phyloP scores from a whole-genome alignment of 1,284 basidiomycete species.

The Malassezia vespertilionis region DNA sequence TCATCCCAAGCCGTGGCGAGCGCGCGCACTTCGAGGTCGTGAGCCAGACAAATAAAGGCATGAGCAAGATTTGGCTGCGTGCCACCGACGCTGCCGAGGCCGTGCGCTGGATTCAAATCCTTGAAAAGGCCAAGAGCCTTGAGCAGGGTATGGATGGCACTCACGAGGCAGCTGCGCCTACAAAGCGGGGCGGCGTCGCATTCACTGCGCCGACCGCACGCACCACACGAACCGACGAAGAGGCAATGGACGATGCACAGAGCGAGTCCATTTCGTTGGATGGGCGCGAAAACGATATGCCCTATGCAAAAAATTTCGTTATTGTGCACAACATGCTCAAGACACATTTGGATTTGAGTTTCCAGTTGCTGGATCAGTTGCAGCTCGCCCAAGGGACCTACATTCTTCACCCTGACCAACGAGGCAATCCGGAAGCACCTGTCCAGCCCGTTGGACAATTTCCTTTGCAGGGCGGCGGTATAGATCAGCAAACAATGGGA shows the following conservation, averaged over 20 bases:
- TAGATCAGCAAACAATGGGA: conserved; percentile 1
- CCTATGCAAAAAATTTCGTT: conserved; percentile 61
- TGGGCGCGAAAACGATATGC: conserved; percentile 52
- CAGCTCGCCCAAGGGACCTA: not conserved
- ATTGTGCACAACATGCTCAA: conserved; percentile 64
- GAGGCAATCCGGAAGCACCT: no score
- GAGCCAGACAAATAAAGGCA: conserved; percentile 49
- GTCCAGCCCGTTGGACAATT: conserved; percentile 16
- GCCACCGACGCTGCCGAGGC: conserved; percentile 56
- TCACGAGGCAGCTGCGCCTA: no score
- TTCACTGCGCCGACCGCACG: not conserved
- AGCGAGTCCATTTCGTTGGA: conserved; percentile 43
- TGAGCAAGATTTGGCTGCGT: conserved; percentile 79
- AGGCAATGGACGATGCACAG: not conserved
- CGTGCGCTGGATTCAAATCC: conserved; percentile 41
- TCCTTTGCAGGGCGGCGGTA: no score
- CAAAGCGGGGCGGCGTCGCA: no score
- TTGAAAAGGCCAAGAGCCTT: conserved; percentile 35
- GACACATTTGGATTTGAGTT: conserved; percentile 68
- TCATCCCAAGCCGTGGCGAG: conserved; percentile 50
- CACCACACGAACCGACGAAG: not conserved
- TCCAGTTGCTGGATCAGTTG: conserved; percentile 58
- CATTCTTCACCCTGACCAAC: no score
- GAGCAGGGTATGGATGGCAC: conserved; percentile 26
- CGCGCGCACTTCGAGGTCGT: conserved; percentile 73